These are phyloP conservation scores for Trichoderma sp. DNA, from an alignment of 2,329 filamentous ascomycete genomes.

Conservation along the genomic window DNA sequence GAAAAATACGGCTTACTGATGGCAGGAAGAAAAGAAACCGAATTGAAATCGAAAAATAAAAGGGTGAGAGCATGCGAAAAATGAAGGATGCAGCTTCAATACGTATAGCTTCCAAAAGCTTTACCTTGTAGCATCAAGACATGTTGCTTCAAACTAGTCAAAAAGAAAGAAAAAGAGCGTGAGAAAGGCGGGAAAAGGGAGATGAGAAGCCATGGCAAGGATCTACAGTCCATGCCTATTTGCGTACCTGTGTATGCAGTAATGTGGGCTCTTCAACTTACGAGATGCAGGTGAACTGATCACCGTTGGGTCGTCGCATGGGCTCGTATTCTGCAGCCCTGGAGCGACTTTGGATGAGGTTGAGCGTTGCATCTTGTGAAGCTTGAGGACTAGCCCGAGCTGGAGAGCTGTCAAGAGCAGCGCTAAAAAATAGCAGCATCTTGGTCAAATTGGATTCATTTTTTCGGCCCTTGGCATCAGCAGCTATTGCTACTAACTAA, in stretches of 20 bases:
- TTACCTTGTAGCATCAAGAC: background rate
- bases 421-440: slow-evolving; percentile 1
- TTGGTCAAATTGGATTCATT: background rate
- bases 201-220: background rate
- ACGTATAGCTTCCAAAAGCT: background rate
- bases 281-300: slow-evolving; percentile 4
- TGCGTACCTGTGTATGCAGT: background rate
- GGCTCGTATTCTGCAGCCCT: slow-evolving; percentile 1
- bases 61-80: background rate
- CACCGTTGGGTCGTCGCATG: slow-evolving; percentile 10
- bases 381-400: background rate
- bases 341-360: background rate
- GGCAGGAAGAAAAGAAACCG: background rate
- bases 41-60: background rate
- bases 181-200: background rate
- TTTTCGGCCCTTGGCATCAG: background rate
- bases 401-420: background rate
- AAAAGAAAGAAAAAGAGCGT: background rate
- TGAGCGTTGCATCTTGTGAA: background rate
- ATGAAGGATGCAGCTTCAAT: background rate
- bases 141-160: background rate
- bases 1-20: background rate
- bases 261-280: background rate
- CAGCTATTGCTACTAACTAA: background rate
- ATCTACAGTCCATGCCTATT: background rate